These are phyloP conservation scores for Phytophthora pistaciae DNA, from an alignment of 352 stramenopile genomes.

Conservation along the genomic window DNA sequence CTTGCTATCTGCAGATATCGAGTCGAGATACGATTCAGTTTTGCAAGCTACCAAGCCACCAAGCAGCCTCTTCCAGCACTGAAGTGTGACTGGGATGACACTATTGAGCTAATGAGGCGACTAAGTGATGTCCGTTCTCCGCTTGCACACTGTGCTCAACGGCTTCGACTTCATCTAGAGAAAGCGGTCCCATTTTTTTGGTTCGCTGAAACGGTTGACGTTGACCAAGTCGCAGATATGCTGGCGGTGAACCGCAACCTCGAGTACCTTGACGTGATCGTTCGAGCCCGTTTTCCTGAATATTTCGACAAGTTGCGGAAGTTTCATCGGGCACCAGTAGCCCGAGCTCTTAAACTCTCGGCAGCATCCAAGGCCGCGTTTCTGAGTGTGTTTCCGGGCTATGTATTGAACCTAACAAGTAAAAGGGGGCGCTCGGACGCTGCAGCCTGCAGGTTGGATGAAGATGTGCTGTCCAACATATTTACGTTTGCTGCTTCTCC, in stretches of 20 bases:
- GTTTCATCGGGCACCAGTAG: not conserved
- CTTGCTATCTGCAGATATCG: not conserved
- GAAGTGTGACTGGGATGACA: not conserved
- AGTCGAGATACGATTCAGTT: not conserved
- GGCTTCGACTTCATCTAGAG: not conserved
- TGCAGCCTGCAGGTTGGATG: not conserved
- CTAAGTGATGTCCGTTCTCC: not conserved
- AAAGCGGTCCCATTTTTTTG: not conserved
- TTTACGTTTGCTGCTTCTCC: not conserved
- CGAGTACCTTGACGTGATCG: not conserved
- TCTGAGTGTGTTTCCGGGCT: not conserved
- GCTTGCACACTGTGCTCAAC: not conserved
- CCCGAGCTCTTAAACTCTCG: not conserved
- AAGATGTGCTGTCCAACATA: slow-evolving; percentile 1
- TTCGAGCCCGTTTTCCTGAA: not conserved
- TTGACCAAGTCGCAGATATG: not conserved
- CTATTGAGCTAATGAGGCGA: not conserved
- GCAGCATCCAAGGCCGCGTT: not conserved
- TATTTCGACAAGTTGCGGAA: not conserved
- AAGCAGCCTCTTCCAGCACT: not conserved
- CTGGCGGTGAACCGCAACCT: not conserved
- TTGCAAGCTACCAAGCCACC: not conserved
- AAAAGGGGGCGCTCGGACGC: no score
- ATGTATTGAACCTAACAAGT: no score
- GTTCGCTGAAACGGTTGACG: not conserved